Evolutionary conservation across 78 protist species (phyloP), one percentile per base, ranked within the genome.

Genomic region (Protostelium mycophagum): DNA sequence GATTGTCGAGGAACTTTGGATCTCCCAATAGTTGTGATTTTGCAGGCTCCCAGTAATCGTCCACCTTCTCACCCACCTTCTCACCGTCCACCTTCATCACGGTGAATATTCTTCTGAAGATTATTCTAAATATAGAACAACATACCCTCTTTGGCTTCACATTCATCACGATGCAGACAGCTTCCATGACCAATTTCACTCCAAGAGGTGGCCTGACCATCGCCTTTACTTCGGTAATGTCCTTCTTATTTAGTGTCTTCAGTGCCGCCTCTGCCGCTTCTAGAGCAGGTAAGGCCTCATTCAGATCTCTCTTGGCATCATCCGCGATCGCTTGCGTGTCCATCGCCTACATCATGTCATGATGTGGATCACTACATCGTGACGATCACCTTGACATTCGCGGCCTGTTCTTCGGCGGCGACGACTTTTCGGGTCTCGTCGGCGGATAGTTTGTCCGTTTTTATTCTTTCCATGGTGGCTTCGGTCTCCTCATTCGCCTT

Each of bases 201-300:
- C 96, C 98, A 0, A 38, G 89, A 0, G 98, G 97, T 36, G 98
- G 98, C 36, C 73, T 28, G 38, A 31, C 28, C 90, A 92, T 93
- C 38, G 92, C 10, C 16, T 85, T 87, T 36, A 98, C 91, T 90
- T 96, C 98, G 0, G 38, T 31, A 31, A 98, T 28, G 36, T 95
- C 96, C 0, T 34, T n/a, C 39, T n/a, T n/a, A 38, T 96, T 91
- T 35, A 98, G 91, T 29, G 83, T 39, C 84, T 90, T 63, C 63
- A 98, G 91, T 0, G 88, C 35, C 25, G 0, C 36, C 86, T 85
- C 89, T 1, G 99, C 99, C 0, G 89, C 91, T 51, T 91, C 96
- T 28, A 98, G 97, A 0, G 96, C 96, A 1, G 99, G 99, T 35
- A 94, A 90, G 34, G 98, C 99, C 85, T 94, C 94, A 85, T 87